Base-by-base conservation (phyloP, 345 rosid species). In the Ceriops zippeliana region DNA sequence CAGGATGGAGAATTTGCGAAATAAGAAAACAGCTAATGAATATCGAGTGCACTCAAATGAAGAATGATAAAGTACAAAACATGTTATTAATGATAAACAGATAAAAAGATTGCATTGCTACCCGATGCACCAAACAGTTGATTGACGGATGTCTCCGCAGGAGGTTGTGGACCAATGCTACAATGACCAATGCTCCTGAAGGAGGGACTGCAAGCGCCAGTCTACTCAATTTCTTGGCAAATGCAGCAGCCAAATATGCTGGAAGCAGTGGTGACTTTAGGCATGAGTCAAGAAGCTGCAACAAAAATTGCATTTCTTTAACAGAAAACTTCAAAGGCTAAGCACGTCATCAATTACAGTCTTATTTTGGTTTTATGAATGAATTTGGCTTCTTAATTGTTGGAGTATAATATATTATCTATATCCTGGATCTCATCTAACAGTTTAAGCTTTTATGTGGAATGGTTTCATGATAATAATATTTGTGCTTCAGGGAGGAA, bases 241-340 rank as follows among this genome's bases (percentile, higher is more conserved):
- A 95, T 54, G 96, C 86, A 83, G 99, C 96, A 77, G 99, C 98
- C 71, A 95, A 79, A 75, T 91, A 95, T 66, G 93, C 99, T 54
- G 96, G 99, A 82, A 91, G 97, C 83, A 95, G 86, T n/a, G 96
- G 82, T 13, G 96, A 91, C 79, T 86, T 88, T 64, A 95, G 86
- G 83, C 97, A 95, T 73, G 96, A 75, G 77, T 91, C 97, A 81
- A 95, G 90, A 72, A 95, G 96, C 99, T 91, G 87, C 85, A 83
- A 32, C 67, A 65, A 70, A 78, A 64, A 63, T 9, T 20, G 27
- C 38, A 46, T 56, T 52, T 49, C 31, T 38, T 51, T n/a, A 49
- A 22, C 17, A 59, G 28, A 38, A 46, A 15, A 26, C 31, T 20
- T 15, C 3, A 62, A 58, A 24, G 28, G 20, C 22, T 22, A 21